Base-by-base conservation (phyloP, 331 rosid genomes). In the Arachis monticola region DNA sequence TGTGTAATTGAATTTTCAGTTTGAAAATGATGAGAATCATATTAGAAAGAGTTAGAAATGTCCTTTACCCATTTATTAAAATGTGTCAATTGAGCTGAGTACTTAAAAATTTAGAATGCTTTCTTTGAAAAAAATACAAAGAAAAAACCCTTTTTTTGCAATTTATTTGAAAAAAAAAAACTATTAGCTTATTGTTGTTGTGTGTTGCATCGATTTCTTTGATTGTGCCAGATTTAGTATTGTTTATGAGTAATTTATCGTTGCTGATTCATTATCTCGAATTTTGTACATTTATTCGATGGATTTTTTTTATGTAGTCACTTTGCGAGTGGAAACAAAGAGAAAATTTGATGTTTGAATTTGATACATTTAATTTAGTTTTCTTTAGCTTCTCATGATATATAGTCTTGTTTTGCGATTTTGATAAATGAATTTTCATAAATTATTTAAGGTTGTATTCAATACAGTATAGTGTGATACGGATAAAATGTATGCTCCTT, bases 401-500 rank as follows among this genome's bases (percentile, higher is more conserved):
- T 12, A 51, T 22, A 10, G 13, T 52, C 8, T 22, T 42, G n/a
- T 42, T 11, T 67, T 7, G 51, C 3, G 3, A 55, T 41, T 64
- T 62, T 7, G 7, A 8, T 46, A 1, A 22, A 22, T 22, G 27
- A 46, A 50, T 46, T 57, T 59, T 48, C 14, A 48, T 22, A 22
- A 22, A 22, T 13, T 3, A 31, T 55, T 42, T 22, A 35, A 60
- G 47, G 27, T 30, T 42, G 35, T 52, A 14, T 50, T 72, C 13
- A 2, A 32, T 52, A 0, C 0, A 14, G 69, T 31, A 47, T 17
- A 9, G 64, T 76, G 64, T 48, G 80, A 80, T 53, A 82, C 45
- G 87, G 97, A 87, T 91, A 93, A 91, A 79, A 90, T 91, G 90
- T 88, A 93, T 77, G 96, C 91, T 85, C 86, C 97, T 84, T 76